Conservation (phyloP, 148 eudicot genomes). For the Rhododendron ferrugineum region DNA sequence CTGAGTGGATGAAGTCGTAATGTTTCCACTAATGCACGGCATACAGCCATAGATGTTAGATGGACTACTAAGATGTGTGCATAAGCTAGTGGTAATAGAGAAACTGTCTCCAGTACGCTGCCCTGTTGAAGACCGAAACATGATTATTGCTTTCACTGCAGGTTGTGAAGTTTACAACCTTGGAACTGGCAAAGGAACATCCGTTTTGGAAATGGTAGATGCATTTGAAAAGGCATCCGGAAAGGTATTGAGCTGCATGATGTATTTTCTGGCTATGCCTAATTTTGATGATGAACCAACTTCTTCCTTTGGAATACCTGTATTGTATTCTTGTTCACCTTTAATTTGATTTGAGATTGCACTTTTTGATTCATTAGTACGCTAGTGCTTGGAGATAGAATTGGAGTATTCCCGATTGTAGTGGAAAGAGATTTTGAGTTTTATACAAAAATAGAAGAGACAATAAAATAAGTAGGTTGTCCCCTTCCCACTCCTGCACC, state of each 20-base stretch:
- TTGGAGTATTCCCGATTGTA: neutral
- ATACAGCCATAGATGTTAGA: neutral
- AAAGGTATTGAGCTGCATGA: conserved; percentile 46
- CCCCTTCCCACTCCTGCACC: neutral
- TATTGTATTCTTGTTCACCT: neutral
- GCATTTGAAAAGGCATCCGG: conserved; percentile 98
- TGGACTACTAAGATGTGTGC: neutral
- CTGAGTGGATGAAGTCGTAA: conserved; percentile 5
- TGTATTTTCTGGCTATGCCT: neutral
- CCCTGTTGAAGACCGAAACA: neutral
- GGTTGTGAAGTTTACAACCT: conserved; percentile 94
- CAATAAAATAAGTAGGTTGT: neutral
- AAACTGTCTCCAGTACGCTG: neutral
- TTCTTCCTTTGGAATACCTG: neutral
- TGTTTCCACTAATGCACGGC: neutral
- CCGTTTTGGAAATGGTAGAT: conserved; percentile 93
- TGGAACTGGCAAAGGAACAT: conserved; percentile 94
- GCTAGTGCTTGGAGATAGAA: neutral
- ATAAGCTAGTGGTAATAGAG: neutral
- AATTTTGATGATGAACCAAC: neutral
- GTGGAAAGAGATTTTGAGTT: neutral
- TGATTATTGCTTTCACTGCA: conserved; percentile 22
- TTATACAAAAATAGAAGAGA: neutral
- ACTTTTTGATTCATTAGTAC: neutral
- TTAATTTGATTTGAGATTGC: neutral